phyloP scores from a whole-genome alignment of 2,329 filamentous ascomycete species.

The Fusarium tuaranense region DNA sequence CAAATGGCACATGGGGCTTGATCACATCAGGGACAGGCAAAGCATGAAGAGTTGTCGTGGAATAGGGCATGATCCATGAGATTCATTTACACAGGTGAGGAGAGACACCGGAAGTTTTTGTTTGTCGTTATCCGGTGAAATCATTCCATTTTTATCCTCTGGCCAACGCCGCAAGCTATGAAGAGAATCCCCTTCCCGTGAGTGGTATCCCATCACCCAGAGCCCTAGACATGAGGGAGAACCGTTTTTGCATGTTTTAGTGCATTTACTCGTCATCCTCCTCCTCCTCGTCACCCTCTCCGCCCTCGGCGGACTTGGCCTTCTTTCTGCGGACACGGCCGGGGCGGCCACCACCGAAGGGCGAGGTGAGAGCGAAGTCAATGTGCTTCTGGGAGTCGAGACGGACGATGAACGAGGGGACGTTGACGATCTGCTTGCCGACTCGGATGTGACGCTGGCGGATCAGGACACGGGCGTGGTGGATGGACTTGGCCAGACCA shows the following conservation, averaged over 20 bases:
- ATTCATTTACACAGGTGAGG: slow-evolving; percentile 43
- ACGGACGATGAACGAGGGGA: slow-evolving; percentile 99
- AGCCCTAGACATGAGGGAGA: slow-evolving; percentile 45
- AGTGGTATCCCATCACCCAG: slow-evolving; percentile 51
- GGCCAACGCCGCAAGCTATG: slow-evolving; percentile 65
- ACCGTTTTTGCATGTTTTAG: slow-evolving; percentile 46
- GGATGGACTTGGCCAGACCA: slow-evolving; percentile 99
- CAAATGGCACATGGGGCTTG: not conserved
- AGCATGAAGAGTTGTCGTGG: slow-evolving; percentile 10
- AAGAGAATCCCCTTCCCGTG: slow-evolving; percentile 56
- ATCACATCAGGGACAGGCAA: slow-evolving; percentile 28
- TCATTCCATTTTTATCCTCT: slow-evolving; percentile 61
- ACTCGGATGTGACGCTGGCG: slow-evolving; percentile 99
- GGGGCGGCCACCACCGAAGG: slow-evolving; percentile 96
- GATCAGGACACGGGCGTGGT: slow-evolving; percentile 99
- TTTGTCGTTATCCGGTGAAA: slow-evolving; percentile 49
- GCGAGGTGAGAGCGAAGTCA: slow-evolving; percentile 97
- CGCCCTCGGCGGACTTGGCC: slow-evolving; percentile 93
- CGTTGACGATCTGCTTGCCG: slow-evolving; percentile 99
- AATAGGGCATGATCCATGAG: slow-evolving; percentile 37
- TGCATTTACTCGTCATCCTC: slow-evolving; percentile 81
- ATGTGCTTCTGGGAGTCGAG: slow-evolving; percentile 99
- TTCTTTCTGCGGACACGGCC: slow-evolving; percentile 99
- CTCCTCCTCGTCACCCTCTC: slow-evolving; percentile 82
- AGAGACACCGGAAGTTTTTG: slow-evolving; percentile 33